A percentile compares a stretch with the other conserved stretches of the same genome.
Evolutionary conservation across 2,329 filamentous ascomycete species (phyloP).

Genomic region (Fusarium decemcellulare): DNA sequence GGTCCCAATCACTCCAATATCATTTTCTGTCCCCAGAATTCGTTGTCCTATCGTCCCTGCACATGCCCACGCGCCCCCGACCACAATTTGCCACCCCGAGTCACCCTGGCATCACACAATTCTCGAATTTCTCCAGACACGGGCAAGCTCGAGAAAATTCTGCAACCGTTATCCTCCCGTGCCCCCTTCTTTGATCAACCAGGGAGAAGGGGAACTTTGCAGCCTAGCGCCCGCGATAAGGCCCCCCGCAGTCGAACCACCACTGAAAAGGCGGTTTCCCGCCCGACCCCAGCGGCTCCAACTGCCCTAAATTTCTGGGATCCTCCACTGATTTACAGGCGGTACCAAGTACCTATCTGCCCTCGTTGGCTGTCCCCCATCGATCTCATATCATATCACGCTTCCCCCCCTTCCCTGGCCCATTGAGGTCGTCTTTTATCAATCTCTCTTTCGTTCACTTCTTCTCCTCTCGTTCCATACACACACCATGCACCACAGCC

Average conservation of each 20-base stretch:
- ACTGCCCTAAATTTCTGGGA: conserved; percentile 37
- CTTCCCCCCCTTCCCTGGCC: conserved; percentile 29
- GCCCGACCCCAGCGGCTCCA: conserved; percentile 29
- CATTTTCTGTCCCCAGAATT: conserved; percentile 34
- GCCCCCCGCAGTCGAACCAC: conserved; percentile 48
- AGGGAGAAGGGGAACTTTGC: conserved; percentile 42
- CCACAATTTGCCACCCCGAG: conserved; percentile 46
- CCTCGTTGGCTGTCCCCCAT: conserved; percentile 35
- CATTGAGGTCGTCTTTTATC: conserved; percentile 32
- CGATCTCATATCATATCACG: conserved; percentile 44
- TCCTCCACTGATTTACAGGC: conserved; percentile 40
- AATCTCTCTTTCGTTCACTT: conserved; percentile 20
- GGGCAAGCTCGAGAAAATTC: conserved; percentile 44
- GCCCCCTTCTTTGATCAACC: conserved; percentile 37
- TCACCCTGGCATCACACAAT: conserved; percentile 47
- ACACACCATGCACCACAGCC: conserved; percentile 67
- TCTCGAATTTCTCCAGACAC: conserved; percentile 43
- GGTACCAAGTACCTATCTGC: conserved; percentile 38
- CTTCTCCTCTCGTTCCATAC: conserved; percentile 13
- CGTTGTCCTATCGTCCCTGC: conserved; percentile 46
- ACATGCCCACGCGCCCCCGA: conserved; percentile 43
- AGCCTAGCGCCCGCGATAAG: conserved; percentile 41
- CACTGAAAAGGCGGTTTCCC: conserved; percentile 37
- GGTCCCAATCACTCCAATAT: conserved; percentile 24
- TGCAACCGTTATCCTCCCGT: conserved; percentile 31